These are phyloP conservation scores for Speleostelium caveatum DNA, from an alignment of 78 protist genomes.

Conservation along the genomic window DNA sequence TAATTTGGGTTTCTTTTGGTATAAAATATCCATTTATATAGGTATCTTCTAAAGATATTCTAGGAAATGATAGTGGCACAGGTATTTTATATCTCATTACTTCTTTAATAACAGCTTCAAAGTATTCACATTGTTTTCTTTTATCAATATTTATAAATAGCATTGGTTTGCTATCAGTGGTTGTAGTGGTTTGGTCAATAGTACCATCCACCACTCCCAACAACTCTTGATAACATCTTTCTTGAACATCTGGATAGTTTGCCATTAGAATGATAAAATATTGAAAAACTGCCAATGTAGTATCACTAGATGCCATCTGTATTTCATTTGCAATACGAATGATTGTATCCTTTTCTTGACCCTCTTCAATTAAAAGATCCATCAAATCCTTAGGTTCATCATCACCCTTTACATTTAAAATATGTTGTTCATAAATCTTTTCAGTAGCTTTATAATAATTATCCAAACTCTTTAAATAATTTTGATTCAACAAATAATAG, in stretches of 20 bases:
- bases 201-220: neutral
- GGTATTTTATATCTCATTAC: slow-evolving; percentile 20
- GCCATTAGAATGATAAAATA: neutral
- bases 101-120: slow-evolving; percentile 1
- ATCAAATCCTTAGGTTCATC: slow-evolving; percentile 29
- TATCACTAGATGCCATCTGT: slow-evolving; percentile 10
- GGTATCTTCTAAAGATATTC: slow-evolving; percentile 9
- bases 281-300: neutral
- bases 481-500: neutral
- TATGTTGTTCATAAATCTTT: slow-evolving; percentile 22
- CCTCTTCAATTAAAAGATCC: neutral
- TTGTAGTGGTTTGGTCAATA: too few relatives aligned
- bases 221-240: slow-evolving; percentile 30
- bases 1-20: slow-evolving; percentile 14
- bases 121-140: neutral
- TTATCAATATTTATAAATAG: neutral
- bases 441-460: slow-evolving; percentile 2
- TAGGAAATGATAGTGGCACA: slow-evolving; percentile 33
- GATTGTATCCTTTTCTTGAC: neutral
- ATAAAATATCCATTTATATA: neutral
- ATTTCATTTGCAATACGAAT: neutral
- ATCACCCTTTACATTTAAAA: neutral
- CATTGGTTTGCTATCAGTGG: neutral
- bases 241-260: slow-evolving; percentile 4
- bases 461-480: too few relatives aligned